A percentile compares a stretch with the other conserved stretches of the same genome.
Conservation (phyloP, 1,284 basidiomycete species). For the Papiliotrema nemorosa region DNA sequence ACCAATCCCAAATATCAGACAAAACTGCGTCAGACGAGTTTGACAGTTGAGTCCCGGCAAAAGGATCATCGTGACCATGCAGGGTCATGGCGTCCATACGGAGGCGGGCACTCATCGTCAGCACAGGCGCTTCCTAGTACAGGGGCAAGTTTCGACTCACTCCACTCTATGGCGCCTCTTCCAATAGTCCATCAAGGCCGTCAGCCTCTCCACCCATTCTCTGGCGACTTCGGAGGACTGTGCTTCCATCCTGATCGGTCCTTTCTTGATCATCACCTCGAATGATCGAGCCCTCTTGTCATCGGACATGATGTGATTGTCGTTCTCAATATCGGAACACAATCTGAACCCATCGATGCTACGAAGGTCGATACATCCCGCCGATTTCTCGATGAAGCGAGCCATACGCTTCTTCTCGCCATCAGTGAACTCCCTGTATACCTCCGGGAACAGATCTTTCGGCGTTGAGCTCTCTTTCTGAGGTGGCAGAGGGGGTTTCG, state of each 20-base stretch:
- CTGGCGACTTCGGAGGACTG: conserved; percentile 25
- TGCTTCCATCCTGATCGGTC: conserved; percentile 27
- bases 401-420: conserved; percentile 32
- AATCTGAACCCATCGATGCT: conserved; percentile 28
- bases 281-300: conserved; percentile 24
- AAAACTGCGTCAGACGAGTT: conserved; percentile 20
- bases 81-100: conserved; percentile 39
- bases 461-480: conserved; percentile 27
- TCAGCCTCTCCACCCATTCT: conserved; percentile 43
- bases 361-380: conserved; percentile 41
- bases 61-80: conserved; percentile 15
- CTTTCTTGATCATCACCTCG: conserved; percentile 23
- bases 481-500: conserved; percentile 21
- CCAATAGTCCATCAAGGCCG: conserved; percentile 37
- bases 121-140: background rate
- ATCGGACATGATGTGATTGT: background rate
- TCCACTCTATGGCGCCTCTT: conserved; percentile 38
- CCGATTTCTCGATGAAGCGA: conserved; percentile 28
- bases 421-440: conserved; percentile 27
- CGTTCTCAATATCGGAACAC: conserved; percentile 1
- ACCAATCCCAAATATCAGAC: conserved; percentile 47
- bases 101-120: conserved; percentile 31
- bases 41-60: conserved; percentile 15
- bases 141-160: conserved; percentile 23
- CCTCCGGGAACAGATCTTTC: conserved; percentile 30